phyloP scores from a whole-genome alignment of 768 basidiomycete species.

The Trametopsis cervina region DNA sequence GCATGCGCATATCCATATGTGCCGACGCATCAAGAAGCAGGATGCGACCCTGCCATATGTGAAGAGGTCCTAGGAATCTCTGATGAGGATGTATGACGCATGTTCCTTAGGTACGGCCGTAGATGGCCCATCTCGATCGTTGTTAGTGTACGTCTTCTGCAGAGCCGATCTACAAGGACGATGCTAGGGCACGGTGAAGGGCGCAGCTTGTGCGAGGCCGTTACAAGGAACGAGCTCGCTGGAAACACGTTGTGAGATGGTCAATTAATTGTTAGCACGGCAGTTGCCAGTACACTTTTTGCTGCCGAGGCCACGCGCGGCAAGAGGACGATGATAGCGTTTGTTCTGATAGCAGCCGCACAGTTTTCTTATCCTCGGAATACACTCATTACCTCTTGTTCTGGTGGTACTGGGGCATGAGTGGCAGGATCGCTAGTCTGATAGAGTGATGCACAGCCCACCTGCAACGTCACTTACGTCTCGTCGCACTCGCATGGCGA shows the following conservation, averaged over 20 bases:
- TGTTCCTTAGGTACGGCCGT: too few species aligned
- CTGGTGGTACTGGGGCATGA: neutral
- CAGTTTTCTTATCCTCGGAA: neutral
- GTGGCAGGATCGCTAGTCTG: too few species aligned
- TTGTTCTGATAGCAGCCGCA: neutral
- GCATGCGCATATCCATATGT: neutral
- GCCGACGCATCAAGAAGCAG: too few species aligned
- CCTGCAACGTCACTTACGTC: neutral
- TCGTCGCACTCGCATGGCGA: neutral
- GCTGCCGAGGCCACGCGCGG: neutral
- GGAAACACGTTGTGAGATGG: neutral
- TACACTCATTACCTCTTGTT: neutral
- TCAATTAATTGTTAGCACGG: neutral
- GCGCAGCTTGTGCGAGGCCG: neutral
- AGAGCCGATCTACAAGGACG: neutral
- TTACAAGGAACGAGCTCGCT: neutral
- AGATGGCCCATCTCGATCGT: too few species aligned
- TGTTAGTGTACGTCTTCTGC: neutral
- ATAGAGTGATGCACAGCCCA: neutral
- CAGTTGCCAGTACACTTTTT: neutral
- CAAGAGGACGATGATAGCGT: neutral
- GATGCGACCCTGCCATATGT: too few species aligned
- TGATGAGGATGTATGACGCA: too few species aligned
- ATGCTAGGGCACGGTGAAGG: neutral
- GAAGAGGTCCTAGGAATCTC: too few species aligned